Evolutionary conservation across 1,284 basidiomycete genomes (phyloP), one percentile per base, ranked within the genome.

Genomic region (Ustilago shanxiensis): DNA sequence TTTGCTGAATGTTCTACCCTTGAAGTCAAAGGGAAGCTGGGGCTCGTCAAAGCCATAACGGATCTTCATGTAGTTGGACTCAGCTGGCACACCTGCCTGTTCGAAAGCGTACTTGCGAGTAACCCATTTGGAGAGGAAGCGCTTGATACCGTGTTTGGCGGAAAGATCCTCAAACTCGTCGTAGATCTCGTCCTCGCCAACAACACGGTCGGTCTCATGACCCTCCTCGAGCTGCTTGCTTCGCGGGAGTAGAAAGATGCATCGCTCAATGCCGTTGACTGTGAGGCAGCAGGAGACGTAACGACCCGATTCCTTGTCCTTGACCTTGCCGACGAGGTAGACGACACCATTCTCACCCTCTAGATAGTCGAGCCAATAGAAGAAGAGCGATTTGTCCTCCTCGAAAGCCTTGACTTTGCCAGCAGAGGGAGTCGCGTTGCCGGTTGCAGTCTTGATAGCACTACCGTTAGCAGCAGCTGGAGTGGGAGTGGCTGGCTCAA

Each of bases 91-190:
- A 53, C 92, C 92, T 64, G 90, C 89, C 81, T 93, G 91, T 35
- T 95, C 95, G 85, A 99, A 99, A 0, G 93, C 95, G 84, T 99
- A 99, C 79, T 92, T 94, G 53, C 96, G 89, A 77, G 92, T 90
- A 24, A 99, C 95, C 86, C 92, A 93, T 60, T 85, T 85, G 52
- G 76, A 72, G 45, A 83, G 67, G 90, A 91, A 95, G 37, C 89
- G 88, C 83, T 93, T 93, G 85, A 98, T 92, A 10, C 90, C 90
- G 37, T 91, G 87, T 80, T 92, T 90, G 82, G 90, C 89, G 41
- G 94, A 89, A 57, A 97, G 88, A 50, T 89, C 87, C 74, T 96
- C 93, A 80, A 98, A 95, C 82, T 98, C 97, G 51, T 88, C 88
- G 73, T 93, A 92, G 14, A 98, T 91, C 62, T 95, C 94, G 28